Base-by-base conservation (phyloP, 805 yeast species). In the Wickerhamiella allomyrinae region DNA sequence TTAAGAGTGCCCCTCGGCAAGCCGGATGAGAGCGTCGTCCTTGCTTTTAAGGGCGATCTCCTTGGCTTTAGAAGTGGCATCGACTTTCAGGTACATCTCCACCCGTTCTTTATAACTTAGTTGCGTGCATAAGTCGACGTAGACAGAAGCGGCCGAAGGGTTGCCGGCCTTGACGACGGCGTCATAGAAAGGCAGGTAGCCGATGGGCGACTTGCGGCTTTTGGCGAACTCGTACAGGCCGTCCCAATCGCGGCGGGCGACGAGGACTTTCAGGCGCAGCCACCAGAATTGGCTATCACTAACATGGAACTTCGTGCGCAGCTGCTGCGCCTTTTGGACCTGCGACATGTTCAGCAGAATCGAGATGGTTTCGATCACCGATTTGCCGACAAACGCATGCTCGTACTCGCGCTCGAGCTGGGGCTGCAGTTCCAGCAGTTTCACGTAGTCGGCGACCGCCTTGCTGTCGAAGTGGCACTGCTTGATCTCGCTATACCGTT, bases 201-300 rank as follows among this genome's bases (percentile, higher is more conserved):
- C 86, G 34, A 85, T 80, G 0, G 83, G 80, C 0, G 91, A 74
- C 46, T 73, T 77, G 36, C 63, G 66, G 8, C 58, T 29, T 2
- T 61, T 65, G 0, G 77, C 71, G 51, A 76, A 70, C 23, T 71
- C 69, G 48, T 67, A 69, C 23, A 83, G 56, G 29, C 71, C 74
- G 15, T 72, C 76, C 62, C 74, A 78, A 34, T 73, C 71, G 6
- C 71, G 66, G 2, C 66, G 52, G 5, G 64, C 57, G 0, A 74
- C 64, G 24, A 71, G 62, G 1, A 67, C 65, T 13, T 70, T 67
- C 20, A 81, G 57, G 24, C 73, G 70, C 13, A 72, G 57, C 58
- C 71, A 70, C 57, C 77, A 72, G 46, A 68, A 68, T 45, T 77
- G 76, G 43, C 66, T 68, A 11, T 76, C 82, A 5, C 71, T 59